These are phyloP conservation scores for Corymbia maculata DNA, from an alignment of 345 rosid genomes.

Conservation along the genomic window DNA sequence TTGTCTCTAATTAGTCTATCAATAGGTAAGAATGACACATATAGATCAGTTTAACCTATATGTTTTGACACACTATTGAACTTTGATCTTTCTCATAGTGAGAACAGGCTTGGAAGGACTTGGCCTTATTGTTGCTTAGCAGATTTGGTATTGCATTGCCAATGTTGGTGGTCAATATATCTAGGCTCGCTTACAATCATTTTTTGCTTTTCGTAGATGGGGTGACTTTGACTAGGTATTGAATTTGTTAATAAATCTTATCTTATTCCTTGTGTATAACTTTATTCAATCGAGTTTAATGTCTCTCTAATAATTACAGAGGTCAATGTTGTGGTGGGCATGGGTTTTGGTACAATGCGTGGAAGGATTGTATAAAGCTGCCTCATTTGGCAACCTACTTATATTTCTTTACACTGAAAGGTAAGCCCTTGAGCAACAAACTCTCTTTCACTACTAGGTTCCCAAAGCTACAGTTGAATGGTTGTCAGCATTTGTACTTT, in stretches of 20 bases:
- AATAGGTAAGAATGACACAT: neutral
- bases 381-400: slow-evolving; percentile 80
- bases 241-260: neutral
- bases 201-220: slow-evolving; percentile 97
- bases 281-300: neutral
- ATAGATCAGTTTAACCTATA: neutral
- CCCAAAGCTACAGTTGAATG: neutral
- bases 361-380: slow-evolving; percentile 88
- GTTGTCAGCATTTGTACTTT: neutral
- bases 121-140: slow-evolving; percentile 73
- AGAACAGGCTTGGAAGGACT: slow-evolving; percentile 97
- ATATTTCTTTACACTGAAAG: slow-evolving; percentile 88
- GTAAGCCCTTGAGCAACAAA: slow-evolving; percentile 18
- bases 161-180: slow-evolving; percentile 93
- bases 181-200: slow-evolving; percentile 82
- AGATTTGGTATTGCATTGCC: slow-evolving; percentile 86
- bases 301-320: slow-evolving; percentile 26
- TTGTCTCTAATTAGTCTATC: neutral
- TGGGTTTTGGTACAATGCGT: slow-evolving; percentile 72
- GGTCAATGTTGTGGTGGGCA: slow-evolving; percentile 73
- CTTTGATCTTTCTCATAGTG: slow-evolving; percentile 20
- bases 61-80: neutral
- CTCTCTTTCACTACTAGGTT: neutral
- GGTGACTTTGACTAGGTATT: slow-evolving; percentile 87
- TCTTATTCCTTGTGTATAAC: neutral